phyloP scores from a whole-genome alignment of 306 rosid species.

The Inga laurina region DNA sequence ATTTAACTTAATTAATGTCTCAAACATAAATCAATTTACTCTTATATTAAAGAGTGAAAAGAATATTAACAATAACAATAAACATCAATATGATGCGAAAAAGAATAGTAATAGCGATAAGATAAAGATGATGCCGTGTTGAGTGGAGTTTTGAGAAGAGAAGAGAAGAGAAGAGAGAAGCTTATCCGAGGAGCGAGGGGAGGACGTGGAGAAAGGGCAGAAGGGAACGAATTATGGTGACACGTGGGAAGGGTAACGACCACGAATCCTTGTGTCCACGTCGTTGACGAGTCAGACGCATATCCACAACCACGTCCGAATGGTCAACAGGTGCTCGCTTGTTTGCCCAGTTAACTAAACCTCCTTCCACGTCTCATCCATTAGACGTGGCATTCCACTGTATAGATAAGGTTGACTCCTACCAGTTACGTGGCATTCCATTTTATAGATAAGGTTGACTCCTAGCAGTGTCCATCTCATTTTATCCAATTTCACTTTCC shows the following conservation, averaged over 20 bases:
- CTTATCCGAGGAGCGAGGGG: neutral
- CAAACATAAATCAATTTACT: no score
- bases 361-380: neutral
- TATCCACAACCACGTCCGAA: neutral
- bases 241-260: constrained; percentile 19
- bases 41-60: no score
- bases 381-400: neutral
- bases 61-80: no score
- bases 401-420: neutral
- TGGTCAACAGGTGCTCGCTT: neutral
- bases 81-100: no score
- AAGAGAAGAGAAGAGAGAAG: neutral
- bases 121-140: no score
- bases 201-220: neutral
- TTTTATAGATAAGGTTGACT: neutral
- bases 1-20: no score
- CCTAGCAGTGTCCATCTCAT: neutral
- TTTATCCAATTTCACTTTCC: no score
- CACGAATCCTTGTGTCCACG: constrained; percentile 30
- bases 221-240: neutral
- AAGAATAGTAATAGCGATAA: no score
- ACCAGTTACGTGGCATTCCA: neutral
- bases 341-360: neutral
- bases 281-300: constrained; percentile 23
- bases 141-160: no score